These are phyloP conservation scores for Neurospora sp. DNA, from an alignment of 495 filamentous ascomycete species.

Conservation along the genomic window DNA sequence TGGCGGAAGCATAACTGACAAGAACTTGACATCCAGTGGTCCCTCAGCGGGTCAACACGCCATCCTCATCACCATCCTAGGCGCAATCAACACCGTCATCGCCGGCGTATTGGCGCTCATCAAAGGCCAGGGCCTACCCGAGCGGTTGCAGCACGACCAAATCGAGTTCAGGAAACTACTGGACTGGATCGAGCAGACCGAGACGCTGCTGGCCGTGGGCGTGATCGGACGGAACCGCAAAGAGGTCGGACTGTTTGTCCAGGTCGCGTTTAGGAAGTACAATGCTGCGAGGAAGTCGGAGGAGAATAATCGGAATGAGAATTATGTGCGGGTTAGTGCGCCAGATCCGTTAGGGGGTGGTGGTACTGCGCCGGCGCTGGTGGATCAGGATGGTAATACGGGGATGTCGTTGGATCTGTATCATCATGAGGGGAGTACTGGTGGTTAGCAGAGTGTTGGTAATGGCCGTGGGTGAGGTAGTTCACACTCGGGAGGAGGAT, in stretches of 20 bases:
- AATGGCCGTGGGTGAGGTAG: neutral
- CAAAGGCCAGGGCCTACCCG: constrained; percentile 33
- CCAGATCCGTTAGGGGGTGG: neutral
- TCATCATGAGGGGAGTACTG: neutral
- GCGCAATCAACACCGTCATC: constrained; percentile 40
- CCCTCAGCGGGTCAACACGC: constrained; percentile 29
- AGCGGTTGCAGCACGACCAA: constrained; percentile 30
- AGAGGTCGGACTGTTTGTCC: constrained; percentile 34
- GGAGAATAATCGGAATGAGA: constrained; percentile 35
- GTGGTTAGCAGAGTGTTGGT: neutral
- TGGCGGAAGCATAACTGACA: neutral
- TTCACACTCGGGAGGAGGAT: neutral
- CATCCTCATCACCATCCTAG: constrained; percentile 32
- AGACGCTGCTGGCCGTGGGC: constrained; percentile 25
- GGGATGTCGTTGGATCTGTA: neutral
- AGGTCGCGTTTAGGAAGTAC: constrained; percentile 35
- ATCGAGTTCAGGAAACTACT: constrained; percentile 32
- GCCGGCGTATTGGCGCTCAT: constrained; percentile 39
- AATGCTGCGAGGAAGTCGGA: constrained; percentile 34
- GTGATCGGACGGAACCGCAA: constrained; percentile 34
- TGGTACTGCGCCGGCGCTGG: neutral
- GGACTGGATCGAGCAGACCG: constrained; percentile 30
- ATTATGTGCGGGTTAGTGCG: constrained; percentile 17
- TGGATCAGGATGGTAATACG: neutral
- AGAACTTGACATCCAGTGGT: constrained; percentile 12